phyloP scores from a whole-genome alignment of 305 asterid species.

The Solanum hybrid region DNA sequence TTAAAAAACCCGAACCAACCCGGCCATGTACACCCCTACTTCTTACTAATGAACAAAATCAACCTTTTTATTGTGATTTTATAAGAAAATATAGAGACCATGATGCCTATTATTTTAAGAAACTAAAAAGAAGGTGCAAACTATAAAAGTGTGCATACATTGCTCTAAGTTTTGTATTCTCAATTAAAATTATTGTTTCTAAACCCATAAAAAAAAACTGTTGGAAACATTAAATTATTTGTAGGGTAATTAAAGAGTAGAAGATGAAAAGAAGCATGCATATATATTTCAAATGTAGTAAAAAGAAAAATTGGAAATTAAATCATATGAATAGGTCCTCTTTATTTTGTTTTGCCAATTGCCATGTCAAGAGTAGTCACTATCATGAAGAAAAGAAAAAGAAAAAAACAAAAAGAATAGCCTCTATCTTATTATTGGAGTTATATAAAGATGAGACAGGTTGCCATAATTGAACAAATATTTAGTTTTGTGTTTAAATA shows the following conservation, averaged over 20 bases:
- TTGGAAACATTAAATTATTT: background rate
- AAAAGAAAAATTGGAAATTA: background rate
- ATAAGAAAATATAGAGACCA: background rate
- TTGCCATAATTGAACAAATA: background rate
- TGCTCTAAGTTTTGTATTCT: background rate
- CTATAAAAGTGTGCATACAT: background rate
- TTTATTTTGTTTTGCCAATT: slow-evolving; percentile 16
- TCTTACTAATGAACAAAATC: background rate
- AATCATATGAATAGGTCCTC: background rate
- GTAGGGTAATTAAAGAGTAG: background rate
- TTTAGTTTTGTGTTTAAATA: slow-evolving; percentile 7
- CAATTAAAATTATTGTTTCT: background rate
- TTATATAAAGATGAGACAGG: background rate
- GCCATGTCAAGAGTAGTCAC: slow-evolving; percentile 25
- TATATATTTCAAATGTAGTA: background rate
- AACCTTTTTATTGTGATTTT: background rate
- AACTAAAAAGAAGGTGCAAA: background rate
- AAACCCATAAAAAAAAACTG: background rate
- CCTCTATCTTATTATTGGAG: background rate
- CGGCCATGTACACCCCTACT: no score
- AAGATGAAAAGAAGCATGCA: background rate
- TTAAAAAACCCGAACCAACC: no score
- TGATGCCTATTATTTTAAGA: background rate
- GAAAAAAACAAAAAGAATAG: background rate
- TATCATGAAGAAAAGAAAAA: slow-evolving; percentile 8